Evolutionary conservation across 164 flowering plant genomes (phyloP).

Genomic region (Stephania yunnanensis): DNA sequence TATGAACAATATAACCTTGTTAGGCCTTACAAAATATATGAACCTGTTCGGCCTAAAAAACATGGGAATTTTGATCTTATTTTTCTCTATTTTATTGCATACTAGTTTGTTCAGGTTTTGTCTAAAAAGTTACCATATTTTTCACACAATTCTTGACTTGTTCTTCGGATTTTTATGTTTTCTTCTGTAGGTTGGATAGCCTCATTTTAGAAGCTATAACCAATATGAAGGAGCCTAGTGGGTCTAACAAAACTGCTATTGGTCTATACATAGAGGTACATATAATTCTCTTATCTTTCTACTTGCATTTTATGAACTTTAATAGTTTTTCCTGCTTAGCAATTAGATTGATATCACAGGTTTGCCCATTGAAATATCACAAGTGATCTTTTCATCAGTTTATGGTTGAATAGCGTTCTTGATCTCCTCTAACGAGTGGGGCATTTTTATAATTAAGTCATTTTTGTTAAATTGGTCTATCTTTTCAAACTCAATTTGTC

Average conservation of each 20-base stretch:
- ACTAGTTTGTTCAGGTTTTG: too few species aligned
- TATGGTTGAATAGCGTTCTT: neutral
- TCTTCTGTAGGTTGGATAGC: conserved; percentile 55
- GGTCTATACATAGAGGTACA: conserved; percentile 66
- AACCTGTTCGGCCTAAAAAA: neutral
- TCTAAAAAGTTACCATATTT: too few species aligned
- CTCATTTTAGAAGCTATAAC: conserved; percentile 64
- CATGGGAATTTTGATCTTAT: neutral
- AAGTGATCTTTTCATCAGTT: neutral
- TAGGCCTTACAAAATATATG: too few species aligned
- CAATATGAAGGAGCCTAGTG: conserved; percentile 69
- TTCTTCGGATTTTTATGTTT: neutral
- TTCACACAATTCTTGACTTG: neutral
- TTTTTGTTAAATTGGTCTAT: neutral
- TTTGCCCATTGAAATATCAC: neutral
- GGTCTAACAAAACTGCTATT: conserved; percentile 71
- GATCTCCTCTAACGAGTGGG: neutral
- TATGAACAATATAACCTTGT: too few species aligned
- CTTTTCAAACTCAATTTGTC: conserved; percentile 13
- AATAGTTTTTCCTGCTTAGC: neutral
- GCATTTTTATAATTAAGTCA: neutral
- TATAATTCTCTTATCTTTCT: neutral
- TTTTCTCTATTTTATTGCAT: too few species aligned
- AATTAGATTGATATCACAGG: neutral
- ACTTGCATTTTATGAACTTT: neutral